Conservation (phyloP, 129 eudicot genomes). For the Sambucus nigra region DNA sequence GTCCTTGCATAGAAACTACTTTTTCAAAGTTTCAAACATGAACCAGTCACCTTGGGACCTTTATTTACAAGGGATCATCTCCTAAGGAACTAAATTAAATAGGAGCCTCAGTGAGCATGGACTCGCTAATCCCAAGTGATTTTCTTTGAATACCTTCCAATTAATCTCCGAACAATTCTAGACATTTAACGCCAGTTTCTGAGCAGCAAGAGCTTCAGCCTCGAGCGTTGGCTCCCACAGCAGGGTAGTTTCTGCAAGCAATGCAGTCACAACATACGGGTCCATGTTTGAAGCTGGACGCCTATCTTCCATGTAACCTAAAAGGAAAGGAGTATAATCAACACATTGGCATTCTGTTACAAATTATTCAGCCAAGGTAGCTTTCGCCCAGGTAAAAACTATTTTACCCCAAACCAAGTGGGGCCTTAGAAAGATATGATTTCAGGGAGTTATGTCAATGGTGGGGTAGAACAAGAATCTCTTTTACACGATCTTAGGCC, state of each 20-base stretch:
- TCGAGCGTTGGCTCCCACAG: constrained; percentile 96
- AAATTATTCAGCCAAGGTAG: no score
- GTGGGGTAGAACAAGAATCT: no score
- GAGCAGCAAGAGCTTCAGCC: constrained; percentile 99
- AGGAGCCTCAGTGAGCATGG: neutral
- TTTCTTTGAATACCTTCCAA: constrained; percentile 1
- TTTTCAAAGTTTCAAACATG: constrained; percentile 2
- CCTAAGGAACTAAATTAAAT: constrained; percentile 20
- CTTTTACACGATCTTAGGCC: no score
- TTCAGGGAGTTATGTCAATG: no score
- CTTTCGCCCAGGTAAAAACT: no score
- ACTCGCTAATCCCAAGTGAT: constrained; percentile 5
- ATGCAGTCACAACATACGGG: constrained; percentile 75
- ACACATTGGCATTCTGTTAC: neutral
- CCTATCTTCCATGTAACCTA: constrained; percentile 97
- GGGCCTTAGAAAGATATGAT: no score
- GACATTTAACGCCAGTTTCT: constrained; percentile 77
- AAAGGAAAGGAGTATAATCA: constrained; percentile 2
- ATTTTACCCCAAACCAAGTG: no score
- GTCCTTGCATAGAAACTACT: no score
- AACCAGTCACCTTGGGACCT: constrained; percentile 20
- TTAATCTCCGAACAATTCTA: constrained; percentile 12
- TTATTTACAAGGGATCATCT: constrained; percentile 46
- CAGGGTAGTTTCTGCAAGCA: constrained; percentile 92
- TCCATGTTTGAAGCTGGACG: constrained; percentile 99